Base-by-base conservation (phyloP, 176 grass and related monocot genomes). In the Zizania latifolia region DNA sequence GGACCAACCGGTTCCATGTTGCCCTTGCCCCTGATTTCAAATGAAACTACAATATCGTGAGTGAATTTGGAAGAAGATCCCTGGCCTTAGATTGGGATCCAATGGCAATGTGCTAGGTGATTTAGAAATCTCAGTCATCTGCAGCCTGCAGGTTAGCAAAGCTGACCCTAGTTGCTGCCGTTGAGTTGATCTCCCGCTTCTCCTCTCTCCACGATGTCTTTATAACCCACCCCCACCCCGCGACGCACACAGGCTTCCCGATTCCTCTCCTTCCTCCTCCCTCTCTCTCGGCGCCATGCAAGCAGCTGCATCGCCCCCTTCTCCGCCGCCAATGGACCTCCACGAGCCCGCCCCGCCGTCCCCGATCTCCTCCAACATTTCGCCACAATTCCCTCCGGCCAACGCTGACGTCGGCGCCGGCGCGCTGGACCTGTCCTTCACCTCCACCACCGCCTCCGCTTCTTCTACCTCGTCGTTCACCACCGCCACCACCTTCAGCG, bases 401-500 rank as follows among this genome's bases (percentile, higher is more conserved):
- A 62, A 66, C 26, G 36, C 56, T 0, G 77, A 75, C 56, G 33
- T 24, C 32, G 46, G 24, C 60, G 77, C 58, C 10, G 56, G 14
- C 30, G 79, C 71, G 46, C 70, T 88, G 1, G 90, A 92, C 57
- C 70, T 88, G 46, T 92, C 89, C 34, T 97, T 97, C 85, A 89
- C 87, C 22, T 88, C 93, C n/a, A 90, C 93, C n/a, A 90, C 93
- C 1, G 74, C 89, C 24, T 91, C 92, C 10, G 86, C 83, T 3
- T 81, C 86, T 65, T 71, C 86, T 54, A 65, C 88, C 35, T 89
- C 88, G 12, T 84, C 81, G 58, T 82, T 75, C 77, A 83, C 92
- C 51, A 87, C 89, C 17, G 82, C 92, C 86, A 83, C 92, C 26
- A 90, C 88, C 76, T 86, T 92, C 90, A 93, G 90, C 71, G 90